phyloP scores from a whole-genome alignment of 2,329 filamentous ascomycete genomes.

The Cylindrodendrum hubeiense region DNA sequence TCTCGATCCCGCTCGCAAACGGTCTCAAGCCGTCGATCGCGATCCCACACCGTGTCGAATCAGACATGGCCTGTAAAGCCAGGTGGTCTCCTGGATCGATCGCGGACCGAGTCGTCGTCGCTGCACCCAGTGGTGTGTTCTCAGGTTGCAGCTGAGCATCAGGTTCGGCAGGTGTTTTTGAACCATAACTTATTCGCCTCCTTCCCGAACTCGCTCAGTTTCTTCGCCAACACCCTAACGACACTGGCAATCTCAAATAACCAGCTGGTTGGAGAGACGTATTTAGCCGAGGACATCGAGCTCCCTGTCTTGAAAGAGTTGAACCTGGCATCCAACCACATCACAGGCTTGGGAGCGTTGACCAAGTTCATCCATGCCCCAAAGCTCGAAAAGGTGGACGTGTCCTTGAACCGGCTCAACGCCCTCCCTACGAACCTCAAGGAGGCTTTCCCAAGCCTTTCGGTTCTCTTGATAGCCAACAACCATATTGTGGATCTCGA shows the following conservation, averaged over 20 bases:
- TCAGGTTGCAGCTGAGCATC: constrained; percentile 65
- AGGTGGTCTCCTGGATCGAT: constrained; percentile 77
- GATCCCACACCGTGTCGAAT: constrained; percentile 59
- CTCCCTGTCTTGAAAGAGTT: constrained; percentile 83
- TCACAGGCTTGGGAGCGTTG: constrained; percentile 77
- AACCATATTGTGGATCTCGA: constrained; percentile 83
- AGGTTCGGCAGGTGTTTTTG: constrained; percentile 71
- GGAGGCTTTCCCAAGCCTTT: constrained; percentile 76
- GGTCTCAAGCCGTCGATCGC: constrained; percentile 56
- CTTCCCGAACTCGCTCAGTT: constrained; percentile 78
- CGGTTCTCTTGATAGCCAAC: constrained; percentile 79
- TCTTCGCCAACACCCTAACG: constrained; percentile 78
- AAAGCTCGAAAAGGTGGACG: constrained; percentile 79
- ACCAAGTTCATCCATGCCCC: constrained; percentile 78
- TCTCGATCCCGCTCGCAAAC: constrained; percentile 63
- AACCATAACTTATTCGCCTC: constrained; percentile 81
- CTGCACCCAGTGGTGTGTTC: constrained; percentile 70
- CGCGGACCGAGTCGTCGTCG: constrained; percentile 72
- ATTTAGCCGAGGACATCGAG: constrained; percentile 74
- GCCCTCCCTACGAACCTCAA: constrained; percentile 74
- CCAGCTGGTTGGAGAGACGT: constrained; percentile 73
- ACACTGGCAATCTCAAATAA: constrained; percentile 83
- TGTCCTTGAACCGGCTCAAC: constrained; percentile 85
- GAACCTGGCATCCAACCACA: constrained; percentile 79
- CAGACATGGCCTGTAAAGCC: constrained; percentile 67